phyloP scores from a whole-genome alignment of 1,284 basidiomycete genomes.

The Ustilago nuda region DNA sequence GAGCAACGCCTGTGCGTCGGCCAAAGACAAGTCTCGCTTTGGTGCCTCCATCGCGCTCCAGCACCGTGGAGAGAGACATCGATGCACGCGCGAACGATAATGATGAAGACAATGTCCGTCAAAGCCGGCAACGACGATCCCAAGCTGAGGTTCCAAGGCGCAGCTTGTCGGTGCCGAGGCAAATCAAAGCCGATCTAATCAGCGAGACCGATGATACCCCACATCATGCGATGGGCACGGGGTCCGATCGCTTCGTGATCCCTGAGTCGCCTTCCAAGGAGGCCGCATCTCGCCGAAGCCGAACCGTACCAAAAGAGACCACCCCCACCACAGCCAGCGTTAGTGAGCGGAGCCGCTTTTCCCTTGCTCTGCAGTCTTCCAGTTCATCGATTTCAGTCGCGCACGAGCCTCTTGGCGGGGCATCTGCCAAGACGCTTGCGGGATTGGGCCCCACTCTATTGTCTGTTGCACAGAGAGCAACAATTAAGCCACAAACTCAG shows the following conservation, averaged over 20 bases:
- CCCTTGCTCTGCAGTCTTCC: conserved; percentile 25
- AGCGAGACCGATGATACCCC: not conserved
- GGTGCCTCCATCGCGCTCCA: not conserved
- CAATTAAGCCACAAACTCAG: not conserved
- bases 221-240: not conserved
- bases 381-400: conserved; percentile 20
- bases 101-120: conserved; percentile 8
- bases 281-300: conserved; percentile 6
- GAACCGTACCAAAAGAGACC: not conserved
- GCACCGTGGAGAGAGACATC: not conserved
- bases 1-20: conserved; percentile 11
- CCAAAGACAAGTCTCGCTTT: conserved; percentile 28
- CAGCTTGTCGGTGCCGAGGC: conserved; percentile 4
- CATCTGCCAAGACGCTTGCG: not conserved
- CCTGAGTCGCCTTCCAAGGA: conserved; percentile 21
- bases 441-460: conserved; percentile 15
- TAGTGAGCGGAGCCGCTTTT: conserved; percentile 30
- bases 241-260: not conserved
- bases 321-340: conserved; percentile 22
- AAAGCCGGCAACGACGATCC: not conserved
- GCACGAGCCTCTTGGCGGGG: not conserved
- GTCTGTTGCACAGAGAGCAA: conserved; percentile 10
- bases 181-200: conserved; percentile 1
- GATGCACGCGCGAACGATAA: not conserved
- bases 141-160: not conserved